Evolutionary conservation across 2,329 filamentous ascomycete genomes (phyloP).

Genomic region (Ascochyta lentis): DNA sequence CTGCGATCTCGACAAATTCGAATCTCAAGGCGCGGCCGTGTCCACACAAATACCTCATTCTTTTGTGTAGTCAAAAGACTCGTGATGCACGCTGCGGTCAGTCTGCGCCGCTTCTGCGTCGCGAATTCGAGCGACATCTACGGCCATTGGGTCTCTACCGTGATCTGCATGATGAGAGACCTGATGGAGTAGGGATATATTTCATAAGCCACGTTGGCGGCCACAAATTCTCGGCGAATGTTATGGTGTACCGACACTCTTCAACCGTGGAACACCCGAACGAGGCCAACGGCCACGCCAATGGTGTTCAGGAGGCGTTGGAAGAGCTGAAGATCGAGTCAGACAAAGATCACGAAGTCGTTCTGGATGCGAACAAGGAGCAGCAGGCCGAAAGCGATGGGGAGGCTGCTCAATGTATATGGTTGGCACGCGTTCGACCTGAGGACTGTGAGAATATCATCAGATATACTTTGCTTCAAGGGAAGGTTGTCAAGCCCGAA

Average conservation of each 20-base stretch:
- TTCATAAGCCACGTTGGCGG: conserved; percentile 97
- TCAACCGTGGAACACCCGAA: conserved; percentile 30
- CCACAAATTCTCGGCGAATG: conserved; percentile 94
- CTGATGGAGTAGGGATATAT: conserved; percentile 92
- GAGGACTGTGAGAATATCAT: conserved; percentile 95
- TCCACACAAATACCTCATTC: conserved; percentile 84
- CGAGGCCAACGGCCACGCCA: conserved; percentile 26
- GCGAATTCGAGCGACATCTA: conserved; percentile 88
- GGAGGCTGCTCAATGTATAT: conserved; percentile 83
- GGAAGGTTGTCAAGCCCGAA: conserved; percentile 91
- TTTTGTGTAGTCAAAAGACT: conserved; percentile 94
- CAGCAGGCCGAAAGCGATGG: conserved; percentile 47
- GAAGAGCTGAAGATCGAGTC: conserved; percentile 49
- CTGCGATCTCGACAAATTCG: conserved; percentile 39
- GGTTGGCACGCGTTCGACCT: conserved; percentile 83
- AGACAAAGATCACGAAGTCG: conserved; percentile 46
- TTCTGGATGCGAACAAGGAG: conserved; percentile 41
- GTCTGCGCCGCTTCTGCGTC: conserved; percentile 85
- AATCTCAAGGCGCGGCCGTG: conserved; percentile 67
- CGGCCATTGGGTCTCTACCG: conserved; percentile 83
- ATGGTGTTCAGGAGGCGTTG: conserved; percentile 44
- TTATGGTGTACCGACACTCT: conserved; percentile 82
- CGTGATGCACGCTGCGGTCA: conserved; percentile 94
- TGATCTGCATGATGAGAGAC: conserved; percentile 85
- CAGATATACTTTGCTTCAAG: conserved; percentile 85